These are phyloP conservation scores for Aspergillus funiculosus DNA, from an alignment of 495 filamentous ascomycete genomes.

Conservation along the genomic window DNA sequence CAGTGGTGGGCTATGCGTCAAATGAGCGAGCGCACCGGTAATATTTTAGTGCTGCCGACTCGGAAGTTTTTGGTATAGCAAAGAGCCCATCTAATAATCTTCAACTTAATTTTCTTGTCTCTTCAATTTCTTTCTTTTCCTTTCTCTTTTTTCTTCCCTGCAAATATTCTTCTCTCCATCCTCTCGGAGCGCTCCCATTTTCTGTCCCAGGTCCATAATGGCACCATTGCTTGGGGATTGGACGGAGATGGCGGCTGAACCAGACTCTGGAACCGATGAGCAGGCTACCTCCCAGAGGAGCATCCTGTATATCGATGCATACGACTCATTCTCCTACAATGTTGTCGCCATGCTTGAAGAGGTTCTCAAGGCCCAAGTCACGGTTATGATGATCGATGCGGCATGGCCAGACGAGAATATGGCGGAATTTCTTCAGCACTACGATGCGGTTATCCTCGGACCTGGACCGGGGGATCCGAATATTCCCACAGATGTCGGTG, in stretches of 20 bases:
- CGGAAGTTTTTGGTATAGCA: not conserved
- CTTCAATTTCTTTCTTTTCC: not conserved
- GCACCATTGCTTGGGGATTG: slow-evolving; percentile 33
- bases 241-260: slow-evolving; percentile 13
- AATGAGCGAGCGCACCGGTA: not conserved
- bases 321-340: slow-evolving; percentile 95
- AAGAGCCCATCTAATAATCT: not conserved
- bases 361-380: slow-evolving; percentile 57
- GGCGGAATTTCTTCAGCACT: slow-evolving; percentile 48
- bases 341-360: slow-evolving; percentile 73
- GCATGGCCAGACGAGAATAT: slow-evolving; percentile 43
- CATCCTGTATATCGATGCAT: slow-evolving; percentile 86
- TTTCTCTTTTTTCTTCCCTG: not conserved
- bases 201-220: slow-evolving; percentile 17
- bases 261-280: slow-evolving; percentile 1
- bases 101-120: not conserved
- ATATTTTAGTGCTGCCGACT: not conserved
- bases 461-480: slow-evolving; percentile 69
- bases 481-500: slow-evolving; percentile 61
- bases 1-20: not conserved
- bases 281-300: slow-evolving; percentile 24
- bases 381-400: slow-evolving; percentile 64
- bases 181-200: not conserved
- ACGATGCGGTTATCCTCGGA: slow-evolving; percentile 73
- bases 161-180: slow-evolving; percentile 7